phyloP scores from a whole-genome alignment of 1,284 basidiomycete species.

The Singerocomus inundabilis region DNA sequence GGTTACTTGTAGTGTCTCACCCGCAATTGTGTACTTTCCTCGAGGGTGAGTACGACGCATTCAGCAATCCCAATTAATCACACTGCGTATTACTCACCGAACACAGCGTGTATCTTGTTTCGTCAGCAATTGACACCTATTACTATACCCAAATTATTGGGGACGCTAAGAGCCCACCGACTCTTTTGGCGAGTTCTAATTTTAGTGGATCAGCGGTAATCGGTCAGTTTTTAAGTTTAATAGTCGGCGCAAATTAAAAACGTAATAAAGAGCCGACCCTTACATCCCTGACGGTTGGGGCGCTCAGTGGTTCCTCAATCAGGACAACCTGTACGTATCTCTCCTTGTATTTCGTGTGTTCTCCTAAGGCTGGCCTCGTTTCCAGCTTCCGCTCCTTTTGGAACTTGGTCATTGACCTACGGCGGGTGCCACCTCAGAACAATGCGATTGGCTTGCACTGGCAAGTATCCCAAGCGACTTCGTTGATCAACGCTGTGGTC shows the following conservation, averaged over 20 bases:
- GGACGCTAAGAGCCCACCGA: constrained; percentile 49
- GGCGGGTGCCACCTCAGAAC: constrained; percentile 45
- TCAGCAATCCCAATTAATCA: neutral
- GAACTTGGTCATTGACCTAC: constrained; percentile 49
- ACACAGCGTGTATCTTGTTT: constrained; percentile 45
- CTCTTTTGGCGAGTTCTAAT: constrained; percentile 42
- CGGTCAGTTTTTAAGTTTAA: constrained; percentile 30
- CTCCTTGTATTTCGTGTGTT: neutral
- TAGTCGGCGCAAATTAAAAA: neutral
- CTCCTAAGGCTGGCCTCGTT: neutral
- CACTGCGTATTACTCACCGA: neutral
- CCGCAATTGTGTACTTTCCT: constrained; percentile 30
- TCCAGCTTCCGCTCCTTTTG: constrained; percentile 42
- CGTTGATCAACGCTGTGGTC: constrained; percentile 54
- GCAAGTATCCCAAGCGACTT: constrained; percentile 80
- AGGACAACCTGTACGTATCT: constrained; percentile 45
- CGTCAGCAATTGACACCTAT: constrained; percentile 46
- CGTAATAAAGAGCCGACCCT: constrained; percentile 40
- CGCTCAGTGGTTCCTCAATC: constrained; percentile 45
- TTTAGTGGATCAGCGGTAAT: constrained; percentile 56
- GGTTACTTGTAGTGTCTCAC: constrained; percentile 18
- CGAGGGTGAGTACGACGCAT: constrained; percentile 11
- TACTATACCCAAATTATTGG: constrained; percentile 54
- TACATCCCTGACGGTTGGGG: constrained; percentile 38
- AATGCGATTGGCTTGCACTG: constrained; percentile 68